Percentiles rank a stretch among this genome's conserved stretches.
phyloP scores from a whole-genome alignment of 805 yeast genomes.

The Saccharomycopsis sp. region DNA sequence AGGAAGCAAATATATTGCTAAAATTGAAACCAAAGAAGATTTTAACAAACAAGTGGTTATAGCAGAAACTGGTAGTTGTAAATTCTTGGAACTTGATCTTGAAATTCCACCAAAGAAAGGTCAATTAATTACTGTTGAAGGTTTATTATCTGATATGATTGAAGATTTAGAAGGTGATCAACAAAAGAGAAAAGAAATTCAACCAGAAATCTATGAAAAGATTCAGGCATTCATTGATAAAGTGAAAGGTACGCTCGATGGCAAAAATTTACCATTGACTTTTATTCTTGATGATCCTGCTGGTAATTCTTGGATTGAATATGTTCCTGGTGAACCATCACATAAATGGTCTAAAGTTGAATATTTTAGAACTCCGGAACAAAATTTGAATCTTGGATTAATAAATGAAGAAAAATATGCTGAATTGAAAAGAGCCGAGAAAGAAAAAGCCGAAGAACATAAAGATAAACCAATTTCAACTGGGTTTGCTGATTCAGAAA shows the following conservation, averaged over 20 bases:
- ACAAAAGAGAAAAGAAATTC: slow-evolving; percentile 62
- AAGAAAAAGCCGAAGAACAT: slow-evolving; percentile 23
- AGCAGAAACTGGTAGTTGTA: slow-evolving; percentile 76
- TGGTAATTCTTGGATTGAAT: slow-evolving; percentile 96
- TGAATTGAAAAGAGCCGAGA: slow-evolving; percentile 32
- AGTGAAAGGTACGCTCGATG: slow-evolving; percentile 54
- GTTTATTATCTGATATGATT: slow-evolving; percentile 74
- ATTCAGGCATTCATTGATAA: slow-evolving; percentile 61
- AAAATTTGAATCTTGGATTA: slow-evolving; percentile 77
- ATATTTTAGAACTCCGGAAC: slow-evolving; percentile 80
- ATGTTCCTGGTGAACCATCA: slow-evolving; percentile 74
- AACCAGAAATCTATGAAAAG: slow-evolving; percentile 70
- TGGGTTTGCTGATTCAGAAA: slow-evolving; percentile 63
- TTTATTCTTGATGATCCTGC: slow-evolving; percentile 85
- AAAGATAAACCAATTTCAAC: slow-evolving; percentile 34
- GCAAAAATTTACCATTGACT: slow-evolving; percentile 71
- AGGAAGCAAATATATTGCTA: slow-evolving; percentile 68
- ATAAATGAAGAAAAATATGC: slow-evolving; percentile 39
- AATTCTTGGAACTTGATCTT: slow-evolving; percentile 76
- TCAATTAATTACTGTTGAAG: slow-evolving; percentile 88
- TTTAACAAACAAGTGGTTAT: slow-evolving; percentile 88
- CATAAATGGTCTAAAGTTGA: slow-evolving; percentile 87
- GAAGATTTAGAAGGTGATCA: slow-evolving; percentile 79
- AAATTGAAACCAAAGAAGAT: slow-evolving; percentile 62
- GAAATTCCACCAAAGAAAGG: slow-evolving; percentile 96